Base-by-base conservation (phyloP, 2,329 filamentous ascomycete species). In the Tolypocladium sp. region DNA sequence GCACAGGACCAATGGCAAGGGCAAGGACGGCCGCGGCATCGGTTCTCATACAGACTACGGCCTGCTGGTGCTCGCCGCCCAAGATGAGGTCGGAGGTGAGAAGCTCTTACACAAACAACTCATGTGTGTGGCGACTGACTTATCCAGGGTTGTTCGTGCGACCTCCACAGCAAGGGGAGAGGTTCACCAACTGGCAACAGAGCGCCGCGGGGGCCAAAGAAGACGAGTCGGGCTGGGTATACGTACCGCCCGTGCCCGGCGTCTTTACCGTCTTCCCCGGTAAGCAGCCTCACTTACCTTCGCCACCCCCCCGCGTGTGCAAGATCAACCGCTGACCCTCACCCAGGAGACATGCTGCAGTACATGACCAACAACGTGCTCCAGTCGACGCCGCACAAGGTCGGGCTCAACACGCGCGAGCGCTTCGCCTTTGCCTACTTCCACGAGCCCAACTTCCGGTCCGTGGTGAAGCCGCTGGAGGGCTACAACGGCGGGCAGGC, bases 1-100 rank as follows among this genome's bases (percentile, higher is more conserved):
- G 6, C 61, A 74, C 42, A 61, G 60, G 20, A 74, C 71, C 13
- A 81, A 81, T 46, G 79, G 77, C 20, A 81, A 80, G 58, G 78
- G 79, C 1, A 78, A 78, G 59, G 68, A 69, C 1, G 78, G 77
- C 3, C 77, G 79, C 10, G 79, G 79, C 3, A 81, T 81, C 42
- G 79, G 79, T 15, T 79, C 77, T 2, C 79, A 81, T 56, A 81
- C 78, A 8, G 79, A 81, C 60, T 81, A 81, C 56, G 78, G 79
- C 0, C 67, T 81, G n/a, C 69, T 81, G 9, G 78, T 82, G 40
- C 77, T 82, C 57, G 76, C 77, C 4, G 74, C 76, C 0, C 78
- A 80, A 60, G 78, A 81, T 59, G 72, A 79, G 22, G 77, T 81
- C 56, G 79, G 79, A 52, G 79, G 78, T 69, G 63, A 63, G 69